Base-by-base conservation (phyloP, 106 monocot genomes). In the Apostasia shenzhenica region DNA sequence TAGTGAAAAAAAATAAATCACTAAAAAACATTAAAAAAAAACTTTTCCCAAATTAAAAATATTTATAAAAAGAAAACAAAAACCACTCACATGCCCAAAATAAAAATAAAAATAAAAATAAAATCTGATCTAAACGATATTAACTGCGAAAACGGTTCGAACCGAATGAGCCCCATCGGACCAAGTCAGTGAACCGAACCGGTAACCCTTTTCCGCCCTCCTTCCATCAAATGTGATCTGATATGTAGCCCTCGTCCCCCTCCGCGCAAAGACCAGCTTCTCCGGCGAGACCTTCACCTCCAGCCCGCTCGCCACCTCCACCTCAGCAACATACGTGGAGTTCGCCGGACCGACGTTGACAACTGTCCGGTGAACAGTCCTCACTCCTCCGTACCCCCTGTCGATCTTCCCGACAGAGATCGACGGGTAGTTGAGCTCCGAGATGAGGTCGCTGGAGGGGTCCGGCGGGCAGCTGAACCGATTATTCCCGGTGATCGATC, bases 401-500 rank as follows among this genome's bases (percentile, higher is more conserved):
- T 78, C 73, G 47, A 94, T 76, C 47, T 57, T 77, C 10, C 78
- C 80, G 4, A 94, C 53, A 49, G 94, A 90, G 61, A 90, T 90
- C 57, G 94, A 87, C 44, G 94, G 94, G 75, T 94, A 94, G 74
- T 94, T 94, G 80, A 94, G 57, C 64, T 69, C 72, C 59, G 94
- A 80, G 76, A 94, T 85, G 76, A 82, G 87, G 41, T 84, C 67
- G 41, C 83, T 69, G 4, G 81, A 73, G 41, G 85, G 51, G 59
- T 76, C 77, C 3, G 40, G 38, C 0, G 91, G 75, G 72, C 94
- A 94, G 54, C 75, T 81, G 75, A 94, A 94, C 39, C 76, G 82
- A 26, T 77, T 85, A 52, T 52, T 72, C 61, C 84, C 80, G n/a
- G 83, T 63, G 50, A 91, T 41, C 56, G 80, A 75, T 3, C 79